Conservation (phyloP, 2,329 filamentous ascomycete genomes). For the Exophiala dermatitidis region DNA sequence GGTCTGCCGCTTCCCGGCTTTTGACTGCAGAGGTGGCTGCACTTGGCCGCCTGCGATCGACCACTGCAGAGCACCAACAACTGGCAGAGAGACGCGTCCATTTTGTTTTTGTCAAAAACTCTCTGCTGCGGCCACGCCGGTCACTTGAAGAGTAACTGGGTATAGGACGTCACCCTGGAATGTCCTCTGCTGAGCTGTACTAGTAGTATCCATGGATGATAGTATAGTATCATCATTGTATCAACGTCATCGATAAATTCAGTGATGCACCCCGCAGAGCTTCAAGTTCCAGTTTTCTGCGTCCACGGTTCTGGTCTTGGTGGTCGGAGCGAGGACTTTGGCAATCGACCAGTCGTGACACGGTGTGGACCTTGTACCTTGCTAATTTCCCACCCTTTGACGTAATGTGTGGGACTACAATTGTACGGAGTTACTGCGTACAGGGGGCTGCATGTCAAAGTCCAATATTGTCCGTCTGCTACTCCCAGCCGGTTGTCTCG, state of each 20-base stretch:
- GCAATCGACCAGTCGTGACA: background rate
- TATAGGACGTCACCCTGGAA: background rate
- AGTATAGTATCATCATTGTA: background rate
- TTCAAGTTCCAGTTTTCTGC: background rate
- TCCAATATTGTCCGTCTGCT: background rate
- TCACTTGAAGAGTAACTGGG: background rate
- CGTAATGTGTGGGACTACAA: background rate
- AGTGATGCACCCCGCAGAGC: background rate
- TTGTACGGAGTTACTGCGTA: background rate
- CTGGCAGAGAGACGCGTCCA: background rate
- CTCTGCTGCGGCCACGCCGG: background rate
- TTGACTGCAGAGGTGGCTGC: background rate
- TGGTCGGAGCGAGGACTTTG: background rate
- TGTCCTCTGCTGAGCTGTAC: background rate
- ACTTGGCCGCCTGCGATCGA: background rate
- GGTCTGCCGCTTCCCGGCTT: constrained; percentile 5
- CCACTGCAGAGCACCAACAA: background rate
- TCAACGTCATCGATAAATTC: background rate
- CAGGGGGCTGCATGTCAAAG: background rate
- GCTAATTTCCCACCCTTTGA: constrained; percentile 1
- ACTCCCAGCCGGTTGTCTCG: background rate
- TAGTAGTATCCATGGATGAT: background rate
- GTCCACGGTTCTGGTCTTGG: background rate
- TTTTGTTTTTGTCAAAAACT: background rate
- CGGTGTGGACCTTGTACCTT: background rate